Evolutionary conservation across 306 rosid genomes (phyloP), one percentile per base, ranked within the genome.

Genomic region (Hippophae rhamnoides): DNA sequence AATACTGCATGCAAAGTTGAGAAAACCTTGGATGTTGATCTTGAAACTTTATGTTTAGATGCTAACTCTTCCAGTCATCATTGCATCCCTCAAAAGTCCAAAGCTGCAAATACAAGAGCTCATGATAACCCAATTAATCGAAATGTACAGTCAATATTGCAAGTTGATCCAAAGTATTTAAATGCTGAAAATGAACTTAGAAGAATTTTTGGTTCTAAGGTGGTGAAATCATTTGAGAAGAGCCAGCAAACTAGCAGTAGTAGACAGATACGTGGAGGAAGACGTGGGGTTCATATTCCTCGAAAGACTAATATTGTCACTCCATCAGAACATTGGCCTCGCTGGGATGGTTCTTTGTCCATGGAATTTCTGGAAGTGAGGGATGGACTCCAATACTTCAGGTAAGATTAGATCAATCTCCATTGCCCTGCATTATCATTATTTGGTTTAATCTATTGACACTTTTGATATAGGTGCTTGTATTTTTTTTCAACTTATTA

Each of bases 121-220:
- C 47, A 41, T 53, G 72, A 13, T 61, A 70, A 42, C 41, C 65
- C 66, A 60, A 73, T 55, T 48, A 86, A 80, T 74, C 78, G 60
- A 61, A 47, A 71, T 10, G 58, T 67, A 8, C 41, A 66, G 62
- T 78, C 79, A 10, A 14, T 77, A 8, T 60, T 88, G 50, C 85
- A 74, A 71, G 90, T 86, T 69, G 96, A 93, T 78, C 86, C 95
- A 45, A 93, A 88, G 70, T 81, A 61, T 67, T 78, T 92, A 69
- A 88, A 89, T 82, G 99, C 95, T 0, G 95, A 86, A 61, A 84
- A 88, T 70, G 99, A 88, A 72, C 80, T 93, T 52, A 81, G 76
- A 56, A 82, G 99, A 74, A 88, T 88, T 70, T 88, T 93, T 84
- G 97, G 99, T 65, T 80, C 97, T 5, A 93, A 93, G 80, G 97